Evolutionary conservation across 2,329 filamentous ascomycete genomes (phyloP).

Genomic region (Fusarium hainanense): DNA sequence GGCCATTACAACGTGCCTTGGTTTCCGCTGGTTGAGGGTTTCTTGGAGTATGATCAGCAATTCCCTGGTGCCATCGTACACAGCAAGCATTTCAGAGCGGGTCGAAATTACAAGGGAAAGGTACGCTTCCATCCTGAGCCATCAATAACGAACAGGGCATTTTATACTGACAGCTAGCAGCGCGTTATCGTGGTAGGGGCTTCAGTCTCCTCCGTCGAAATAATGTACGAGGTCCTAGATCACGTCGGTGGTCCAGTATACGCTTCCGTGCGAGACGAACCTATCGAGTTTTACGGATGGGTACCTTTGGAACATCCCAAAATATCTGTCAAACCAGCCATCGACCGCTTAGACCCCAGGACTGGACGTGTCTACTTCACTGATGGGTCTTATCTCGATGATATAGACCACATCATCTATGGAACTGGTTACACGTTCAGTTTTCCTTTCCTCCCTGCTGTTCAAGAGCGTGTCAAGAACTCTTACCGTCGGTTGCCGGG

Average conservation of each 20-base stretch:
- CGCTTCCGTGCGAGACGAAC: constrained; percentile 19
- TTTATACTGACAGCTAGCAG: neutral
- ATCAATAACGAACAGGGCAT: rapidly evolving
- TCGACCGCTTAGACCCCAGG: constrained; percentile 4
- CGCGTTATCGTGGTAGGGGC: constrained; percentile 29
- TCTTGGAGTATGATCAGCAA: constrained; percentile 10
- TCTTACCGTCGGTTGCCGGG: constrained; percentile 19
- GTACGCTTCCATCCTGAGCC: neutral
- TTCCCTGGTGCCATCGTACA: constrained; percentile 14
- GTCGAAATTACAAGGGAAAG: constrained; percentile 15
- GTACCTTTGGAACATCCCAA: constrained; percentile 28
- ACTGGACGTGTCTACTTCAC: constrained; percentile 15
- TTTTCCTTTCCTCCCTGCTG: constrained; percentile 14
- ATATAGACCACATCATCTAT: constrained; percentile 25
- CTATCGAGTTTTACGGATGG: constrained; percentile 23
- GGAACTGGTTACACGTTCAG: constrained; percentile 31
- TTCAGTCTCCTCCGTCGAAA: constrained; percentile 25
- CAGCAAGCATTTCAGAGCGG: constrained; percentile 26
- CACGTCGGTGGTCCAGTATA: constrained; percentile 4
- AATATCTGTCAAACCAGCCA: constrained; percentile 25
- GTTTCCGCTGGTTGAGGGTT: constrained; percentile 19
- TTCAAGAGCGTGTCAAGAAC: constrained; percentile 18
- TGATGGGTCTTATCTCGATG: constrained; percentile 19
- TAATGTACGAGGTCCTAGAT: constrained; percentile 27
- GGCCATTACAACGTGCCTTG: constrained; percentile 34